Percentiles rank a stretch among this genome's conserved stretches.
Conservation (phyloP, 2,329 filamentous ascomycete genomes). For the Trichocomaceae sp. region DNA sequence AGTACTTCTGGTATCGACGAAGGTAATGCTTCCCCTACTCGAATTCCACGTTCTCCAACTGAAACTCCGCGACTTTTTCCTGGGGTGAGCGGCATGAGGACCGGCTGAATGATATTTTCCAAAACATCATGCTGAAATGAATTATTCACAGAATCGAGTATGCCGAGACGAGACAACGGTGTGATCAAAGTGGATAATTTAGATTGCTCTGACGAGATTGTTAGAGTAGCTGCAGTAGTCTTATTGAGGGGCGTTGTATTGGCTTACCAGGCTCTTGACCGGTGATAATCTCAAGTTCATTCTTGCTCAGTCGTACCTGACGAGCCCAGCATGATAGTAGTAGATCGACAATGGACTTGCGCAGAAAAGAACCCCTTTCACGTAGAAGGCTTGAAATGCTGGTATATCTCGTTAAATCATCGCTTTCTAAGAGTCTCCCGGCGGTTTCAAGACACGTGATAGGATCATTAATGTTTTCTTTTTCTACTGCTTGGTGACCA, state of each 20-base stretch:
- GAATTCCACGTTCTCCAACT: constrained; percentile 24
- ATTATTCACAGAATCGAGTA: constrained; percentile 25
- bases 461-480: constrained; percentile 41
- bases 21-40: constrained; percentile 20
- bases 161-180: constrained; percentile 26
- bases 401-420: constrained; percentile 28
- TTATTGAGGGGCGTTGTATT: background rate
- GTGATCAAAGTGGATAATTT: constrained; percentile 26
- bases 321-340: constrained; percentile 65
- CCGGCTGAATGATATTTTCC: constrained; percentile 26
- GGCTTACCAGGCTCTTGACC: constrained; percentile 47
- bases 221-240: background rate
- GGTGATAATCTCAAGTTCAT: constrained; percentile 52
- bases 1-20: constrained; percentile 34
- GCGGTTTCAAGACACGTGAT: constrained; percentile 45
- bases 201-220: constrained; percentile 14
- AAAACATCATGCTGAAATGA: constrained; percentile 30
- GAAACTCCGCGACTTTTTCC: constrained; percentile 23
- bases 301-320: constrained; percentile 57
- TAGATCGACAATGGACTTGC: constrained; percentile 58
- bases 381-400: constrained; percentile 52
- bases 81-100: constrained; percentile 23
- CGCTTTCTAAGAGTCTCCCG: constrained; percentile 23
- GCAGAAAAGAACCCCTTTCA: constrained; percentile 59
- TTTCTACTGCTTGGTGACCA: constrained; percentile 40